These are phyloP conservation scores for Verruconis gallopava DNA, from an alignment of 2,329 filamentous ascomycete genomes.

Conservation along the genomic window DNA sequence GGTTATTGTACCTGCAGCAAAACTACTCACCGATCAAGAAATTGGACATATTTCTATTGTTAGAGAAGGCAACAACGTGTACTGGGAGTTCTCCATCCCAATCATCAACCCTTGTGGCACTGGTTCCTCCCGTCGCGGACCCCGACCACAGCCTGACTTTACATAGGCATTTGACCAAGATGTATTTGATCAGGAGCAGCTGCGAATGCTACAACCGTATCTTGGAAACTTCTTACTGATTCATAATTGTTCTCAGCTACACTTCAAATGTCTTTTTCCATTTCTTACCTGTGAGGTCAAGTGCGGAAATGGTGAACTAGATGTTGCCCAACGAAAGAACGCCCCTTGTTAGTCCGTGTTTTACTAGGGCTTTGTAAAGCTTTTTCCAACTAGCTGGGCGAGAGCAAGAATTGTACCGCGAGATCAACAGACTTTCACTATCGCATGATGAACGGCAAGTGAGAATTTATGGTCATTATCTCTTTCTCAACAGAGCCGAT, in stretches of 20 bases:
- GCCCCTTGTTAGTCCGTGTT: not conserved
- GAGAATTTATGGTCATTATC: conserved; percentile 6
- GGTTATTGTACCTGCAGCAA: conserved; percentile 14
- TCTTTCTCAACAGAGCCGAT: conserved; percentile 2
- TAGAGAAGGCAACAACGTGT: conserved; percentile 14
- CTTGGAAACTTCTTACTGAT: not conserved
- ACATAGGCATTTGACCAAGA: conserved; percentile 8
- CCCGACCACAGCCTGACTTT: conserved; percentile 15
- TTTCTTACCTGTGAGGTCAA: conserved; percentile 8
- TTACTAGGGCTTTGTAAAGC: not conserved
- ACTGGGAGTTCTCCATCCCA: conserved; percentile 13
- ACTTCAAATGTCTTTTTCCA: conserved; percentile 6
- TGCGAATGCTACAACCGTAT: not conserved
- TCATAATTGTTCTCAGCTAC: not conserved
- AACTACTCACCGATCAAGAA: conserved; percentile 12
- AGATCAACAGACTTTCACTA: conserved; percentile 16
- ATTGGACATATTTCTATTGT: conserved; percentile 14
- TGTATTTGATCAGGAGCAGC: conserved; percentile 24
- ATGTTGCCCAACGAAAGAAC: conserved; percentile 18
- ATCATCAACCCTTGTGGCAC: conserved; percentile 10
- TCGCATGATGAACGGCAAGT: conserved; percentile 1
- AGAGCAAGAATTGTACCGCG: conserved; percentile 23
- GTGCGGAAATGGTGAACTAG: conserved; percentile 21
- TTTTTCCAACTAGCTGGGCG: not conserved
- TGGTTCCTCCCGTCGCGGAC: too few relatives aligned